A percentile compares a stretch with the other conserved stretches of the same genome.
phyloP scores from a whole-genome alignment of 2,329 filamentous ascomycete genomes.

The Epichloe gansuensis region DNA sequence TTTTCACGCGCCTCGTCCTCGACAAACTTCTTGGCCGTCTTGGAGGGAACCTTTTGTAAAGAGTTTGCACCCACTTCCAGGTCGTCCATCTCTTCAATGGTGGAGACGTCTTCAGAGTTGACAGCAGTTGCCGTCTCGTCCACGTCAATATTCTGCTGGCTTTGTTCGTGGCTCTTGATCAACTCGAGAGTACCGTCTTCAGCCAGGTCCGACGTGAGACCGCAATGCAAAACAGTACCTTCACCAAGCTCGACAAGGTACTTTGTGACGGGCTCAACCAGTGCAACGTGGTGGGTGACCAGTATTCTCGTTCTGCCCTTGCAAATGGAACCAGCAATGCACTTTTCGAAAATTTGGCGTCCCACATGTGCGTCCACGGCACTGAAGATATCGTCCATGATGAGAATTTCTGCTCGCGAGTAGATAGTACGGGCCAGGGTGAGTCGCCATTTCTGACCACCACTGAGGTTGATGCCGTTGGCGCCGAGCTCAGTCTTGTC shows the following conservation, averaged over 20 bases:
- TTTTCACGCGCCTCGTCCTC: slow-evolving; percentile 62
- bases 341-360: slow-evolving; percentile 65
- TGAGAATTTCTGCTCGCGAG: slow-evolving; percentile 60
- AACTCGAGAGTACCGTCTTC: slow-evolving; percentile 41
- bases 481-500: slow-evolving; percentile 72
- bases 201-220: slow-evolving; percentile 51
- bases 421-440: slow-evolving; percentile 71
- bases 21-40: slow-evolving; percentile 55
- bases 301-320: slow-evolving; percentile 60
- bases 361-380: slow-evolving; percentile 73
- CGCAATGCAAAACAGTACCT: slow-evolving; percentile 51
- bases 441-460: slow-evolving; percentile 73
- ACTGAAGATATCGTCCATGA: slow-evolving; percentile 77
- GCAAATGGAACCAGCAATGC: slow-evolving; percentile 57
- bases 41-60: slow-evolving; percentile 37
- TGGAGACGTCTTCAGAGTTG: slow-evolving; percentile 39
- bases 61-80: slow-evolving; percentile 22
- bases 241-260: slow-evolving; percentile 63
- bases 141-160: slow-evolving; percentile 28
- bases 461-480: slow-evolving; percentile 73
- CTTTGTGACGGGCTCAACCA: slow-evolving; percentile 58
- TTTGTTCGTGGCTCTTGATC: slow-evolving; percentile 45
- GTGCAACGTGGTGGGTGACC: slow-evolving; percentile 66
- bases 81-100: slow-evolving; percentile 27
- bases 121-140: slow-evolving; percentile 40